Evolutionary conservation across 176 grass and related monocot genomes (phyloP).

Genomic region (Hordeum vulgare): MorexV3_pseudomolecules_assembly NC_058518.1:497874789-497875288

Average conservation of each 20-base stretch:
- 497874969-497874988: not conserved
- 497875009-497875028: not conserved
- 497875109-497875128: no score
- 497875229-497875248: no score
- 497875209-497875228: no score
- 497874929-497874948: constrained; percentile 7
- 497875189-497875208: no score
- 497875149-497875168: no score
- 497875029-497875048: not conserved
- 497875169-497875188: no score
- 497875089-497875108: no score
- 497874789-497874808: not conserved
- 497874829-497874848: no score
- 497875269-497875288: no score
- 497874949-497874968: constrained; percentile 19
- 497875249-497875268: no score
- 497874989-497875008: constrained; percentile 33
- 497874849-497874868: not conserved
- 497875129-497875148: no score
- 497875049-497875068: constrained; percentile 26
- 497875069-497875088: constrained; percentile 24
- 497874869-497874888: constrained; percentile 32
- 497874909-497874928: constrained; percentile 35
- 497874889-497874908: constrained; percentile 25
- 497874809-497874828: no score